phyloP scores from a whole-genome alignment of 225 moss, liverwort and hornwort genomes.

The Asterella californica region DNA sequence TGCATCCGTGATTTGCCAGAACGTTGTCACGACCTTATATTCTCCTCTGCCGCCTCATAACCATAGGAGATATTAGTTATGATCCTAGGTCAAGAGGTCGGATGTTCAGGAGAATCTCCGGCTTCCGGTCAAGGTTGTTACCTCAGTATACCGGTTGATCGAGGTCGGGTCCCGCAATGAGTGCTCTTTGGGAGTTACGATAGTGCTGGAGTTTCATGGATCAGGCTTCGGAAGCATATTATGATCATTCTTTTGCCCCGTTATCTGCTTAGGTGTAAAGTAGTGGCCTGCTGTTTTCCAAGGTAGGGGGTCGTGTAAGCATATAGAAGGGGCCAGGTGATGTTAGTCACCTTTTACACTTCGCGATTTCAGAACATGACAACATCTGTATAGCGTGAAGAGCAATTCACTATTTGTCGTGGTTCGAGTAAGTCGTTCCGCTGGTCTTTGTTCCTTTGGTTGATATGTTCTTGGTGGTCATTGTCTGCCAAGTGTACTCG shows the following conservation, averaged over 20 bases:
- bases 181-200: background rate
- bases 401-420: background rate
- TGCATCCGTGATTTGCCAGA: background rate
- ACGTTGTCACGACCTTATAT: background rate
- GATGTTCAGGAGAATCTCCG: background rate
- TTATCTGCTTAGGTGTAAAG: slow-evolving; percentile 20
- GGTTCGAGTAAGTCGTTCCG: too few species aligned
- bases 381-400: slow-evolving; percentile 7
- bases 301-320: slow-evolving; percentile 17
- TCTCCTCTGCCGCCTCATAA: background rate
- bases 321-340: slow-evolving; percentile 23
- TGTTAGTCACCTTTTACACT: slow-evolving; percentile 2
- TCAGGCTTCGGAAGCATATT: background rate
- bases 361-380: slow-evolving; percentile 8
- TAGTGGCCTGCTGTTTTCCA: slow-evolving; percentile 8
- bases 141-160: too few species aligned
- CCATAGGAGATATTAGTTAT: background rate
- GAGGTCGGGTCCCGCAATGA: background rate
- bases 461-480: too few species aligned
- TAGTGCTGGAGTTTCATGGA: background rate
- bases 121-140: background rate
- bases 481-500: too few species aligned
- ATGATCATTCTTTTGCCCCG: slow-evolving; percentile 36
- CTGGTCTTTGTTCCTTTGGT: too few species aligned
- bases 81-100: background rate